phyloP scores from a whole-genome alignment of 2,329 filamentous ascomycete species.

The Fusarium miscanthi region DNA sequence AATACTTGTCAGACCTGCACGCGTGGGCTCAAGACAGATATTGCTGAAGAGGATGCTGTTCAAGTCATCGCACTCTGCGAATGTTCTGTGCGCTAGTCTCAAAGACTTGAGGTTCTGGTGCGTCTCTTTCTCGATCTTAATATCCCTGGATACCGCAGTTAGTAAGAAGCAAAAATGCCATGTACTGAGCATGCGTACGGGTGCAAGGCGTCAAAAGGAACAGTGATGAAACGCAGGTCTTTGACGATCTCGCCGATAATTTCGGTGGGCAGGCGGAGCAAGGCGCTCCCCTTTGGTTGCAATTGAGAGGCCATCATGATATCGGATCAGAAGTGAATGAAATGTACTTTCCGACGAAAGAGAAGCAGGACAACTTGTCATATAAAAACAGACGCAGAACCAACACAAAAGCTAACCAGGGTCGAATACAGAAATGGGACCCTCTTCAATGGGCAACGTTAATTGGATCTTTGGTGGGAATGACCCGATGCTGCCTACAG shows the following conservation, averaged over 20 bases:
- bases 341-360: background rate
- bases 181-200: background rate
- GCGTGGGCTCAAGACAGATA: background rate
- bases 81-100: background rate
- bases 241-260: background rate
- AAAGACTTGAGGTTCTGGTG: background rate
- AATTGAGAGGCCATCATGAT: background rate
- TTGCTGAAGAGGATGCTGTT: background rate
- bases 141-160: rapidly evolving
- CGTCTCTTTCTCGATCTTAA: background rate
- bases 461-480: background rate
- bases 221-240: background rate
- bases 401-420: background rate
- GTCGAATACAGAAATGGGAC: background rate
- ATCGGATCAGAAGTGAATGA: rapidly evolving
- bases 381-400: rapidly evolving
- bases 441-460: background rate
- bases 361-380: rapidly evolving
- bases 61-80: background rate
- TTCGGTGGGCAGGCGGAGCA: background rate
- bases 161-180: background rate
- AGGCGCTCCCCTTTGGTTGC: background rate
- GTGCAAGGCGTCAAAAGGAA: background rate
- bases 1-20: background rate
- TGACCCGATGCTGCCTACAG: background rate